Conservation (phyloP, 345 rosid genomes). For the Dipteronia sinensis region DNA sequence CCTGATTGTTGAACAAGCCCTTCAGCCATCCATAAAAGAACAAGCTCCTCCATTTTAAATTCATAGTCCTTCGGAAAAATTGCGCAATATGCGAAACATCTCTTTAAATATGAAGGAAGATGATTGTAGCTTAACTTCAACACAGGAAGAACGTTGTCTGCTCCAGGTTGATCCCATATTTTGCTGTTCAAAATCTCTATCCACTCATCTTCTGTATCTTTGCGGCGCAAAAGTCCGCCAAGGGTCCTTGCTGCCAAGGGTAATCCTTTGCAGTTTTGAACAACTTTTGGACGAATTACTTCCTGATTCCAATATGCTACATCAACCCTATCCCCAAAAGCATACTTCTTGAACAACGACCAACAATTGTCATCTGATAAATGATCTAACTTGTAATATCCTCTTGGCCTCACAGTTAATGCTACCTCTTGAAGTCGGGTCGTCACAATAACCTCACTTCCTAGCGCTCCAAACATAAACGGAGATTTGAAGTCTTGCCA, state of each 20-base stretch:
- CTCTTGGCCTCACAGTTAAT: too few species aligned
- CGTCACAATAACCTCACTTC: conserved; percentile 24
- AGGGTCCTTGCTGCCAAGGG: conserved; percentile 25
- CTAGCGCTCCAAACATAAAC: background rate
- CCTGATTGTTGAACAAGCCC: too few species aligned
- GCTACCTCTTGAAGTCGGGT: conserved; percentile 17
- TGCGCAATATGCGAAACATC: conserved; percentile 33
- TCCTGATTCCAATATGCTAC: background rate
- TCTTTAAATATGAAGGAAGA: conserved; percentile 31
- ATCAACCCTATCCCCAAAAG: background rate
- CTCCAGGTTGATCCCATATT: background rate
- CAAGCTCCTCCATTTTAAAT: conserved; percentile 5
- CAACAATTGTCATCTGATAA: conserved; percentile 17
- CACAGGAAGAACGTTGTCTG: background rate
- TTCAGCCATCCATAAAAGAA: conserved; percentile 30
- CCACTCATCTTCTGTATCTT: background rate
- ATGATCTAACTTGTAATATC: too few species aligned
- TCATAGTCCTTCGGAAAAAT: background rate
- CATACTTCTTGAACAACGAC: conserved; percentile 13
- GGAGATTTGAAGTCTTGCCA: conserved; percentile 18
- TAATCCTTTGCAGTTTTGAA: conserved; percentile 12
- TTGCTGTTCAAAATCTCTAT: background rate
- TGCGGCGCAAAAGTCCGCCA: background rate
- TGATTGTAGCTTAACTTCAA: conserved; percentile 1
- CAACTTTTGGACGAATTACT: conserved; percentile 12